Evolutionary conservation across 2,329 filamentous ascomycete genomes (phyloP), one percentile per base, ranked within the genome.

Genomic region (Diaporthe amygdali): DNA sequence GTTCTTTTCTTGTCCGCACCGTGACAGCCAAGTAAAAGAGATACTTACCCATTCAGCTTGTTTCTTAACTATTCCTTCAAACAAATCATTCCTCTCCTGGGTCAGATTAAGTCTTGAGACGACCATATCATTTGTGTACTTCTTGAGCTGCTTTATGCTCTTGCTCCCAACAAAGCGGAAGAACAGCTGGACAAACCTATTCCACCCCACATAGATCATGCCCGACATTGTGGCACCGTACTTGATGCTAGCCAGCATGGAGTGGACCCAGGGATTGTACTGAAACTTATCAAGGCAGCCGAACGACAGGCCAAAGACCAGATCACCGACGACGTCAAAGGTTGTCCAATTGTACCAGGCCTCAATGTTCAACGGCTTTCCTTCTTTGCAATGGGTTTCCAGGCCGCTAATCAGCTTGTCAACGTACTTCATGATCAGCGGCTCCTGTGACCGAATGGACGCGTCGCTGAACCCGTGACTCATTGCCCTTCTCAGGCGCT

Each of bases 221-320:
- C 30, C 27, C 30, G 56, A 47, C 20, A 49, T 32, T 8, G 32
- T 69, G 17, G 51, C 51, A 25, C 51, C 46, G n/a, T 52, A 12
- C 25, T 71, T 73, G 66, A 73, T 61, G 44, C 27, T 41, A 5
- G 39, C 55, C 15, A 73, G 68, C 66, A 73, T 69, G 56, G 69
- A 51, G 25, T 70, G 20, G n/a, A 73, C 66, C 71, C 71, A 73
- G 15, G 69, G 69, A 44, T 73, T 66, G 37, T 73, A 73, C 34
- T 44, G 12, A 10, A 37, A 51, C n/a, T 37, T 44, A n/a, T 73
- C 71, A 15, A 73, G 69, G 27, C 71, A 73, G 20, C 69, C 71
- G 14, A 73, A 73, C 1, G 71, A 25, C 2, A 71, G 66, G 5
- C 71, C 71, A 34, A 73, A 73, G 20, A 70, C 66, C n/a, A 73